Evolutionary conservation across 2,329 filamentous ascomycete genomes (phyloP).

Genomic region (Eutypa lata): DNA sequence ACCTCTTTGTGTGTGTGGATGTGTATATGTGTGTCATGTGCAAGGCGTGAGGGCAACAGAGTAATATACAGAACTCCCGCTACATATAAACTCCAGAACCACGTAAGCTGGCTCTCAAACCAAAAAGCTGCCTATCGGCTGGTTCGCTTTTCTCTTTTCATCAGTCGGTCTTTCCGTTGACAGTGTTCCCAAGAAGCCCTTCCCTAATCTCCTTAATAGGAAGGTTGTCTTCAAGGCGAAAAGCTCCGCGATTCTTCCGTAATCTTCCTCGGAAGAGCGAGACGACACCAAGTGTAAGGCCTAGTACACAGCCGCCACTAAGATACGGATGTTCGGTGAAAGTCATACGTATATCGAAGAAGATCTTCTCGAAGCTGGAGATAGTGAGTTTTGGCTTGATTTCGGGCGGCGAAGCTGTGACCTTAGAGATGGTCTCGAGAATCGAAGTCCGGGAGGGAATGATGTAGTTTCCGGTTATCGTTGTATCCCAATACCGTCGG

Average conservation of each 20-base stretch:
- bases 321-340: slow-evolving; percentile 60
- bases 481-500: slow-evolving; percentile 92
- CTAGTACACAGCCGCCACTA: slow-evolving; percentile 54
- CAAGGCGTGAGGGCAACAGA: slow-evolving; percentile 18
- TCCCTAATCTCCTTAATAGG: slow-evolving; percentile 57
- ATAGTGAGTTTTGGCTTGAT: slow-evolving; percentile 78
- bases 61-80: slow-evolving; percentile 29
- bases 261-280: slow-evolving; percentile 54
- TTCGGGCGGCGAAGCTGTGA: slow-evolving; percentile 65
- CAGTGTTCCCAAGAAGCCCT: slow-evolving; percentile 55
- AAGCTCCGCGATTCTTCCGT: slow-evolving; percentile 55
- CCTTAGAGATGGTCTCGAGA: slow-evolving; percentile 76
- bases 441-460: slow-evolving; percentile 86
- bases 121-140: neutral
- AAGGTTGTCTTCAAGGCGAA: slow-evolving; percentile 58
- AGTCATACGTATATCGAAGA: slow-evolving; percentile 60
- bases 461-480: slow-evolving; percentile 84
- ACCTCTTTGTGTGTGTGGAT: neutral
- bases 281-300: slow-evolving; percentile 49
- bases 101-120: neutral
- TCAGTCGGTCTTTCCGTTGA: slow-evolving; percentile 52
- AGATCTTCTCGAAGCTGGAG: slow-evolving; percentile 66
- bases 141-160: slow-evolving; percentile 6
- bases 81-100: slow-evolving; percentile 16
- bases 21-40: slow-evolving; percentile 16